Conservation (phyloP, 2,329 filamentous ascomycete species). For the Pseudogymnoascus sp. region DNA sequence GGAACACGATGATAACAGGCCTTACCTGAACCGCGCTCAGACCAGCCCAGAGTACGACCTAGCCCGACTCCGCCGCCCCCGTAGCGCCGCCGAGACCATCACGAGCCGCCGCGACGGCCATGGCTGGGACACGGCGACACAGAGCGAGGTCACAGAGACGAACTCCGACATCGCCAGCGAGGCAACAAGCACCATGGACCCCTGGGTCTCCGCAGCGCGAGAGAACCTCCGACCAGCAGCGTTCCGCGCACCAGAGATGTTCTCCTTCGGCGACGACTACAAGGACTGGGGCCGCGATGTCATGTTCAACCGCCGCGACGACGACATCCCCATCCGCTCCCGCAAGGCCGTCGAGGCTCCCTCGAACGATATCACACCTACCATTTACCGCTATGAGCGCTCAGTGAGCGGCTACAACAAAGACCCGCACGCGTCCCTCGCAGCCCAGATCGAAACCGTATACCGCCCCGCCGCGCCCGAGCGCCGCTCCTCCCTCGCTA, state of each 20-base stretch:
- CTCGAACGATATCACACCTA: background rate
- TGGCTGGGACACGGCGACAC: conserved; percentile 29
- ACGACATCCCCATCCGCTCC: conserved; percentile 17
- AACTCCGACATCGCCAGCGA: conserved; percentile 16
- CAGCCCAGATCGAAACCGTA: conserved; percentile 15
- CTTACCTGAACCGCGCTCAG: background rate
- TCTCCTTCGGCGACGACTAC: conserved; percentile 14
- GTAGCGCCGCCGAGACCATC: conserved; percentile 29
- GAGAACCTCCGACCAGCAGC: conserved; percentile 16
- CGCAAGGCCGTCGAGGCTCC: conserved; percentile 16
- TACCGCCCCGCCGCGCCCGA: conserved; percentile 21
- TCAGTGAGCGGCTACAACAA: background rate
- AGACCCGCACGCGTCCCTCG: conserved; percentile 10
- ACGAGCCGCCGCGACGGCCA: conserved; percentile 28
- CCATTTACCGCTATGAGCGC: conserved; percentile 15
- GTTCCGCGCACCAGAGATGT: conserved; percentile 12
- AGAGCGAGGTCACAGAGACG: conserved; percentile 25
- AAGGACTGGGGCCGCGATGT: conserved; percentile 24
- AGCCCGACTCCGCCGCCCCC: conserved; percentile 19
- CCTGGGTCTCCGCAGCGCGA: conserved; percentile 7
- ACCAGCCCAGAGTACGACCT: conserved; percentile 1
- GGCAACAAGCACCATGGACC: conserved; percentile 19
- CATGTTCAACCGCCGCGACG: conserved; percentile 19
- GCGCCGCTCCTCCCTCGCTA: conserved; percentile 25
- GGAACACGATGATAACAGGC: background rate